Conservation (phyloP, 1,284 basidiomycete genomes). For the Agaricales sp. region DNA sequence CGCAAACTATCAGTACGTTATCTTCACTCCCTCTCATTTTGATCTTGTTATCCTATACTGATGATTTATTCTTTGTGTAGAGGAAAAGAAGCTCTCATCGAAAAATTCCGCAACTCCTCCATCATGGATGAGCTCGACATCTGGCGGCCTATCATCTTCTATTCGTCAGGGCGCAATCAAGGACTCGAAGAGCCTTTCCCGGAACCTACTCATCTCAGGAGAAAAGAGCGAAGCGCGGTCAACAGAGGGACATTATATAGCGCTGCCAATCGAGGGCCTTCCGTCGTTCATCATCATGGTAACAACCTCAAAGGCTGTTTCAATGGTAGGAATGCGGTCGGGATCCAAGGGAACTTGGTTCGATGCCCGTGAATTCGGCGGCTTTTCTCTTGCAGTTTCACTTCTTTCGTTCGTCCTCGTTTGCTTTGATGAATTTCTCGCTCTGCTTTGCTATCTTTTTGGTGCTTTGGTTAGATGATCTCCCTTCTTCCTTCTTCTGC, state of each 20-base stretch:
- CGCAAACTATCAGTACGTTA: slow-evolving; percentile 67
- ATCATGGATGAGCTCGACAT: slow-evolving; percentile 76
- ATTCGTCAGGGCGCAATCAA: slow-evolving; percentile 60
- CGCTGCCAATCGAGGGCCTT: no score
- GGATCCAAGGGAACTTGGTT: no score
- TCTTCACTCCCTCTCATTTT: slow-evolving; percentile 4
- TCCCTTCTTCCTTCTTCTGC: no score
- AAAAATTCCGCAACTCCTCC: slow-evolving; percentile 79
- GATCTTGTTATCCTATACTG: slow-evolving; percentile 8
- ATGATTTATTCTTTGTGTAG: slow-evolving; percentile 23
- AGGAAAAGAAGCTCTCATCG: slow-evolving; percentile 78
- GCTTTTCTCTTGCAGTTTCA: no score
- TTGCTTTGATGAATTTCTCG: no score
- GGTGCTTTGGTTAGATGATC: no score
- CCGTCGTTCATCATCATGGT: no score
- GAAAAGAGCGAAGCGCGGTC: slow-evolving; percentile 67
- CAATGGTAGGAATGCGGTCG: no score
- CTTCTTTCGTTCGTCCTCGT: no score
- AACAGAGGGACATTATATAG: slow-evolving; percentile 58
- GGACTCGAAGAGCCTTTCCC: slow-evolving; percentile 77
- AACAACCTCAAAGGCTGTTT: no score
- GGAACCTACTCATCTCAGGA: slow-evolving; percentile 59
- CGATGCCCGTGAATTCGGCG: no score
- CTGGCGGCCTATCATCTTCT: slow-evolving; percentile 80
- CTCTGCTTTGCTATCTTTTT: no score